Base-by-base conservation (phyloP, 805 yeast species). In the Saccharomycopsis fibuligera region DNA sequence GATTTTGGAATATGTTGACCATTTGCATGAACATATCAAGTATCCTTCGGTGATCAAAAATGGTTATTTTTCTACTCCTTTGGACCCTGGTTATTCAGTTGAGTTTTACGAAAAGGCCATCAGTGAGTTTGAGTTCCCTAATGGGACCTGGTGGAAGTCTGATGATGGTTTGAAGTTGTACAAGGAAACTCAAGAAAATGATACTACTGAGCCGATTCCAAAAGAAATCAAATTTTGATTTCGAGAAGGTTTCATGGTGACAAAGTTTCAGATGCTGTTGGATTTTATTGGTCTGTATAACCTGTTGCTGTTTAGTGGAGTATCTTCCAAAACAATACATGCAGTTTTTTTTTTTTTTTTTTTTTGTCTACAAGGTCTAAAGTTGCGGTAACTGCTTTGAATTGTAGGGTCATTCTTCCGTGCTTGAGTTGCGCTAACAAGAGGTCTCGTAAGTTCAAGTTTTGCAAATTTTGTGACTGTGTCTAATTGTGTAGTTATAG, bases 11-110 rank as follows among this genome's bases (percentile, higher is more conserved):
- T 60, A 55, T 44, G 66, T 63, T 21, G 62, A 60, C 47, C 66
- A 63, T 42, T 54, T 62, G 31, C 66, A 59, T 37, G 67, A 63
- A 30, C 59, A 60, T 30, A 55, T 63, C 49, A 51, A 51, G 35
- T 50, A 60, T 40, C 67, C 67, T 3, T 56, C 66, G 6, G 44
- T 45, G 35, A 58, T 63, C 41, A 52, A 55, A 47, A 50, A 61
- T 35, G 68, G 67, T 14, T 56, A 55, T 54, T 54, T 59, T 38
- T 60, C 58, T 24, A 63, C 67, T 10, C 66, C 68, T 12, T 45
- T 47, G 3, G 61, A 47, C 22, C 61, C 66, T 19, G 68, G 68
- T n/a, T 63, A 63, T 53, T 61, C 65, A 35, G 66, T 63, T 3
- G 61, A 61, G 45, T 56, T 60, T 53, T 54, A 57, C 48, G 60